Conservation (phyloP, 73 alveolate genomes). For the Paramecium primaurelia region DNA sequence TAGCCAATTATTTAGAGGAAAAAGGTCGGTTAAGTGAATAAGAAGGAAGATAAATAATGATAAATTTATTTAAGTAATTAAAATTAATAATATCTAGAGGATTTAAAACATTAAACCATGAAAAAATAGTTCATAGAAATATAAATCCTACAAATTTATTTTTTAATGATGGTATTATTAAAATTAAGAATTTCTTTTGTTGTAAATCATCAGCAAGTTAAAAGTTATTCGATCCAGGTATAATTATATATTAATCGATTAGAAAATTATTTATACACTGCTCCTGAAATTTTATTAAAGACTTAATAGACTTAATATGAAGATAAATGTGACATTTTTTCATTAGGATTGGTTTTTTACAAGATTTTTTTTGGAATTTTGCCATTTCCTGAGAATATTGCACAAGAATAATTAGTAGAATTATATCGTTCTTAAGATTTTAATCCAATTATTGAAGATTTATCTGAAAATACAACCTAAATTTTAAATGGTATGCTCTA, state of each 20-base stretch:
- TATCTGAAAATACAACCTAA: background rate
- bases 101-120: constrained; percentile 25
- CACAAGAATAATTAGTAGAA: background rate
- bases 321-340: constrained; percentile 22
- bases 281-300: constrained; percentile 45
- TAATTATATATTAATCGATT: background rate
- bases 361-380: background rate
- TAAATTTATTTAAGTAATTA: background rate
- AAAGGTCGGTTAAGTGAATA: constrained; percentile 8
- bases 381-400: background rate
- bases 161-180: constrained; percentile 15
- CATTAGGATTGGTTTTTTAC: background rate
- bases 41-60: constrained; percentile 30
- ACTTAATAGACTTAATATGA: constrained; percentile 14
- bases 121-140: constrained; percentile 48
- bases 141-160: constrained; percentile 11
- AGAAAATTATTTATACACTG: constrained; percentile 36
- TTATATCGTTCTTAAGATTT: background rate
- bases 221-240: constrained; percentile 30
- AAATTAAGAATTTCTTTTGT: constrained; percentile 46
- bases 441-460: background rate
- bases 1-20: constrained; percentile 20
- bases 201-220: constrained; percentile 49
- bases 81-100: background rate
- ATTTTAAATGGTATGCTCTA: constrained; percentile 1